A percentile compares a stretch with the other conserved stretches of the same genome.
These are phyloP conservation scores for Trypanosomatidae sp. DNA, from an alignment of 208 protist species.

Conservation along the genomic window DNA sequence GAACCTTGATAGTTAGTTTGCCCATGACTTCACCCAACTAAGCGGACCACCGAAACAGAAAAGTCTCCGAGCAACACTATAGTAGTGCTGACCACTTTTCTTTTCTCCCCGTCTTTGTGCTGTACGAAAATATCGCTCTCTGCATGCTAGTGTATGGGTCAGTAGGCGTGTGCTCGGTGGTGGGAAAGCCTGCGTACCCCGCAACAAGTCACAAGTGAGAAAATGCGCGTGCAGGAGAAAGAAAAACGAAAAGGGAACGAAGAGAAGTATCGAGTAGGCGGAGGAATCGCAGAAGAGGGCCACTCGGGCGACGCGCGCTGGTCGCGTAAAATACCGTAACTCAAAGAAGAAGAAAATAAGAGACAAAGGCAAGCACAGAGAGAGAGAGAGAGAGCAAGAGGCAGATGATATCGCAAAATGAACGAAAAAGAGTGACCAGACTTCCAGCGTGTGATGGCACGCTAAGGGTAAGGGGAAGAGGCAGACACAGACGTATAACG, in stretches of 20 bases:
- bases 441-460: background rate
- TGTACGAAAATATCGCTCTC: background rate
- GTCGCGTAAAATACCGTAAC: background rate
- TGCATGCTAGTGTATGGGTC: background rate
- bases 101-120: no score
- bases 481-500: background rate
- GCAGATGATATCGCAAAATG: background rate
- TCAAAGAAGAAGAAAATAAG: background rate
- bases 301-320: background rate
- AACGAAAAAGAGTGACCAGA: background rate
- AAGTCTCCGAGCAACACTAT: background rate
- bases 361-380: background rate
- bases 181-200: background rate
- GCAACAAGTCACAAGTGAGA: background rate
- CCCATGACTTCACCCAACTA: constrained; percentile 33
- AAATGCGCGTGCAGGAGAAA: background rate
- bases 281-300: background rate
- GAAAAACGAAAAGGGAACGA: background rate
- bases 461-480: background rate
- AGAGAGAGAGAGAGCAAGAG: background rate
- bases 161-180: background rate
- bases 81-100: background rate
- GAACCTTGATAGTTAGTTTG: constrained; percentile 60
- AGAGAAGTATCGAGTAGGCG: background rate
- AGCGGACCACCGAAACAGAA: background rate